Conservation (phyloP, 352 stramenopile species). For the Globisporangium polare region DNA sequence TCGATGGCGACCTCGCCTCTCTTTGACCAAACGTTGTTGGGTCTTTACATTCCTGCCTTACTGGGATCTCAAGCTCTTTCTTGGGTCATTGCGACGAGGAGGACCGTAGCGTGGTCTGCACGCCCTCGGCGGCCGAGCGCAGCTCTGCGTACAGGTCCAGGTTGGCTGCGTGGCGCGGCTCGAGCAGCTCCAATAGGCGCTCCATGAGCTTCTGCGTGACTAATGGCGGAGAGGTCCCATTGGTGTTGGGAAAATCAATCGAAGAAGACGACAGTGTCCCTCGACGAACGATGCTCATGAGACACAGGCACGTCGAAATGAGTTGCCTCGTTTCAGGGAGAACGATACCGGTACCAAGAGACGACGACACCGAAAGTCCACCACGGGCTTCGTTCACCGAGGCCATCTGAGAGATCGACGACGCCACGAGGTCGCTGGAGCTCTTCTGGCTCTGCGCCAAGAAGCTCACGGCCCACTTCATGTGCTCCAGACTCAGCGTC, state of each 20-base stretch:
- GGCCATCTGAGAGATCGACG: conserved; percentile 13
- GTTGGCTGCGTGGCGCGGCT: conserved; percentile 47
- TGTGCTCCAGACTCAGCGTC: conserved; percentile 42
- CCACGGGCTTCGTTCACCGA: neutral
- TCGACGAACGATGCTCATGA: conserved; percentile 47
- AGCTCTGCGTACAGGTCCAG: conserved; percentile 68
- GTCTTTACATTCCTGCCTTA: too few relatives aligned
- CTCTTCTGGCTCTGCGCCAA: conserved; percentile 35
- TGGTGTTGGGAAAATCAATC: conserved; percentile 5
- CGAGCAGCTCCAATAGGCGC: conserved; percentile 56
- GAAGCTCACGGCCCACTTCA: conserved; percentile 66
- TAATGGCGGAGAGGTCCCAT: conserved; percentile 31
- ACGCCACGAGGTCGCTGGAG: conserved; percentile 9
- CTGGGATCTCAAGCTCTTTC: neutral
- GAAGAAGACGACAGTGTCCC: conserved; percentile 6
- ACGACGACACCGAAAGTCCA: neutral
- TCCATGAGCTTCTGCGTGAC: conserved; percentile 62
- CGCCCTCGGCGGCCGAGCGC: conserved; percentile 17
- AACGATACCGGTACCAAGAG: conserved; percentile 9
- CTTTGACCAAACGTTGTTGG: too few relatives aligned
- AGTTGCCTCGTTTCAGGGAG: conserved; percentile 45
- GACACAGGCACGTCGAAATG: conserved; percentile 46
- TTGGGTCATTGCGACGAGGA: neutral
- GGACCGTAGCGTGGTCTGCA: conserved; percentile 3
- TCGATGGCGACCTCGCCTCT: too few relatives aligned